These are phyloP conservation scores for Acrocalymma vagum DNA, from an alignment of 2,329 filamentous ascomycete genomes.

Conservation along the genomic window DNA sequence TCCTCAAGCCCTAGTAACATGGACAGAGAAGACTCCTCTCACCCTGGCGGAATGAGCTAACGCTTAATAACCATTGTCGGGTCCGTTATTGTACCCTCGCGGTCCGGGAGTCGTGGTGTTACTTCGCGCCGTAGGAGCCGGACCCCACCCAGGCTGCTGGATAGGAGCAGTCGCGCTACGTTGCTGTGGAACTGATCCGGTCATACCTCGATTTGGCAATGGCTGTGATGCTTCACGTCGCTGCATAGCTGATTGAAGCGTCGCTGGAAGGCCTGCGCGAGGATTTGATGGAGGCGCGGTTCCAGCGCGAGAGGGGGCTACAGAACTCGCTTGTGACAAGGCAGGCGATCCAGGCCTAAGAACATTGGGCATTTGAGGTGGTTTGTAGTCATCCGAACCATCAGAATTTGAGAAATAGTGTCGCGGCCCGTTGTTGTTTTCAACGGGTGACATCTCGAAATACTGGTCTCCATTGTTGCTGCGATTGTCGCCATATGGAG, in stretches of 20 bases:
- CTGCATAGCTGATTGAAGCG: constrained; percentile 47
- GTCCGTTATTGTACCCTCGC: constrained; percentile 27
- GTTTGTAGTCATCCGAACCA: constrained; percentile 26
- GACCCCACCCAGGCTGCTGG: constrained; percentile 36
- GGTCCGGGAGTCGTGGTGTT: constrained; percentile 27
- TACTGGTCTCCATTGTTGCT: constrained; percentile 30
- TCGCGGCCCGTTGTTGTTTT: constrained; percentile 25
- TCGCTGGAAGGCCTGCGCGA: constrained; percentile 40
- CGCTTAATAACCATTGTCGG: constrained; percentile 22
- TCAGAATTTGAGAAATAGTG: constrained; percentile 31
- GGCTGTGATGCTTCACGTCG: constrained; percentile 45
- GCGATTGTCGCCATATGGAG: constrained; percentile 40
- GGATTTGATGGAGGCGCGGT: constrained; percentile 38
- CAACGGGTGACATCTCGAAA: constrained; percentile 48
- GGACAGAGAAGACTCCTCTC: not conserved
- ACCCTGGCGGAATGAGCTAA: no score
- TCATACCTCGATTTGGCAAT: constrained; percentile 36
- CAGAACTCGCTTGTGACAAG: constrained; percentile 25
- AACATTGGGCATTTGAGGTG: constrained; percentile 32
- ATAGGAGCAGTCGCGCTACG: constrained; percentile 46
- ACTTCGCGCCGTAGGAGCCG: constrained; percentile 24
- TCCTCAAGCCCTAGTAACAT: not conserved
- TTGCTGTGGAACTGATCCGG: constrained; percentile 33
- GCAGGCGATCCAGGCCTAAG: constrained; percentile 42
- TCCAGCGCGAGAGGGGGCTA: constrained; percentile 29